Evolutionary conservation across 257 asterid genomes (phyloP).

Genomic region (Leonotis leonurus): DNA sequence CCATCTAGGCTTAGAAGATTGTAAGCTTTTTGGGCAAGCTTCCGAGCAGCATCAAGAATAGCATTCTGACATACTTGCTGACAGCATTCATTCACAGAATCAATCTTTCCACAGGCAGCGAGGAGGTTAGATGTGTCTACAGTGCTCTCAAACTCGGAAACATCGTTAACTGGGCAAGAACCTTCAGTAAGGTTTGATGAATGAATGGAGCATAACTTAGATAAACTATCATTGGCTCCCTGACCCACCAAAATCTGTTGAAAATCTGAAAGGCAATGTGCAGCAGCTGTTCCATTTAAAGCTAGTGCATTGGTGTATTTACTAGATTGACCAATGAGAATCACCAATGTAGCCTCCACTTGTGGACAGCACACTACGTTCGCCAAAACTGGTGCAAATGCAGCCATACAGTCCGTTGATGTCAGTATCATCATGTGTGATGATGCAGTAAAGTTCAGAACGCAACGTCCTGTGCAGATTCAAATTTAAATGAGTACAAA

Average conservation of each 20-base stretch:
- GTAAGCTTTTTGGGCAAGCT: slow-evolving; percentile 69
- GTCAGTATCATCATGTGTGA: slow-evolving; percentile 63
- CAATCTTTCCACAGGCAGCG: slow-evolving; percentile 73
- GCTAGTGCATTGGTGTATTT: slow-evolving; percentile 58
- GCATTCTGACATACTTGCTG: slow-evolving; percentile 89
- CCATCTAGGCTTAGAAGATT: slow-evolving; percentile 45
- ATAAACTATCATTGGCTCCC: slow-evolving; percentile 74
- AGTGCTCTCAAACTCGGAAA: slow-evolving; percentile 62
- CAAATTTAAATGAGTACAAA: neutral
- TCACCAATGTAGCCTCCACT: slow-evolving; percentile 73
- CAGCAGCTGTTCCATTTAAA: slow-evolving; percentile 55
- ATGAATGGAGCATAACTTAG: slow-evolving; percentile 66
- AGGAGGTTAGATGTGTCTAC: slow-evolving; percentile 72
- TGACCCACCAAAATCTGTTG: slow-evolving; percentile 70
- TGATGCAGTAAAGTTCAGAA: slow-evolving; percentile 59
- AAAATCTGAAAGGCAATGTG: slow-evolving; percentile 82
- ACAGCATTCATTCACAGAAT: slow-evolving; percentile 85
- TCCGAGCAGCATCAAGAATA: slow-evolving; percentile 70
- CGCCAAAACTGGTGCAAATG: slow-evolving; percentile 84
- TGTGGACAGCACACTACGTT: slow-evolving; percentile 97
- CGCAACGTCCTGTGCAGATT: slow-evolving; percentile 50
- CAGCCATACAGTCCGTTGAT: slow-evolving; percentile 80
- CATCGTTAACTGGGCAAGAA: slow-evolving; percentile 77
- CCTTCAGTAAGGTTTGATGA: slow-evolving; percentile 82
- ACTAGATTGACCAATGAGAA: slow-evolving; percentile 82